Conservation (phyloP, 345 rosid genomes). For the Trapa bicornis region DNA sequence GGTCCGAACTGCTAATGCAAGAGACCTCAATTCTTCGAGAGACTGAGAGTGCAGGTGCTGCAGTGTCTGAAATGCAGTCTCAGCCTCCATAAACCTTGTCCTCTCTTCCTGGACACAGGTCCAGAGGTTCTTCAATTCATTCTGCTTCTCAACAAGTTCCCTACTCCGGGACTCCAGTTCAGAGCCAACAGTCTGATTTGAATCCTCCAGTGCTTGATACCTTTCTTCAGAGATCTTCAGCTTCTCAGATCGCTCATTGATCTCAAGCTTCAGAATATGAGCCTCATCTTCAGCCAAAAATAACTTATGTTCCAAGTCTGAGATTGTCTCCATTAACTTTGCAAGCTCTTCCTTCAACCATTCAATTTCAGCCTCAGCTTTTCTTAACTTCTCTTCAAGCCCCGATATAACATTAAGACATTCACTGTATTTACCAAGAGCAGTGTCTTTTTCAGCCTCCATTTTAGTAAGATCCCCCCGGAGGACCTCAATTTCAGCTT, state of each 20-base stretch:
- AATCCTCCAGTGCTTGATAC: constrained; percentile 58
- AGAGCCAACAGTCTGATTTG: constrained; percentile 59
- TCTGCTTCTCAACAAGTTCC: constrained; percentile 77
- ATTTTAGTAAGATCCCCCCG: constrained; percentile 66
- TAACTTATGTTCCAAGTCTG: constrained; percentile 52
- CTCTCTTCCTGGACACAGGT: constrained; percentile 78
- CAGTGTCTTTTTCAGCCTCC: constrained; percentile 55
- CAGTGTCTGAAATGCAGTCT: constrained; percentile 94
- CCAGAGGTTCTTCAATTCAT: constrained; percentile 81
- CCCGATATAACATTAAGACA: constrained; percentile 46
- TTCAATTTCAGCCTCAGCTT: constrained; percentile 62
- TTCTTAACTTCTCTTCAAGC: constrained; percentile 46
- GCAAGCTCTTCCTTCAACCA: constrained; percentile 44
- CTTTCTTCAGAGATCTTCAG: constrained; percentile 70
- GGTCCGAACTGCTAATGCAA: constrained; percentile 49
- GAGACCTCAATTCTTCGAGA: constrained; percentile 80
- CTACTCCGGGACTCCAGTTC: constrained; percentile 64
- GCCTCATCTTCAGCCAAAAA: constrained; percentile 51
- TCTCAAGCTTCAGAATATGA: constrained; percentile 52
- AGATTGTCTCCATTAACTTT: constrained; percentile 53
- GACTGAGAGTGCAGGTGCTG: constrained; percentile 92
- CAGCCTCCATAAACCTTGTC: constrained; percentile 80
- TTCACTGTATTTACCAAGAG: constrained; percentile 37
- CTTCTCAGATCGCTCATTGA: constrained; percentile 55
- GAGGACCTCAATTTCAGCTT: constrained; percentile 55